Evolutionary conservation across 208 protist species (phyloP).

Genomic region (Naegleria lovaniensis): DNA sequence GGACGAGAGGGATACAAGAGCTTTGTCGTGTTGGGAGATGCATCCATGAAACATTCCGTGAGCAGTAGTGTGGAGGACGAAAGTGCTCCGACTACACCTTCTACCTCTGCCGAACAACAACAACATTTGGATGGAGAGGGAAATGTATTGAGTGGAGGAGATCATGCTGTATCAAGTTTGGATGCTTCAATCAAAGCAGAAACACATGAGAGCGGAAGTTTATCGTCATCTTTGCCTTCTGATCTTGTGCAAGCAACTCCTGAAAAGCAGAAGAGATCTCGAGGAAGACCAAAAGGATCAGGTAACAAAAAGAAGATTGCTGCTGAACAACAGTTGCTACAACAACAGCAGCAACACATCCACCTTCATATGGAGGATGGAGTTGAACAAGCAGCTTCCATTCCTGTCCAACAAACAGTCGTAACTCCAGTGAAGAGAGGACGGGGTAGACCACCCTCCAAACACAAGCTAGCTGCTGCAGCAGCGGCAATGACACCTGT

Average conservation of each 20-base stretch:
- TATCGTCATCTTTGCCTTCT: too few relatives aligned
- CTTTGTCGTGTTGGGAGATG: background rate
- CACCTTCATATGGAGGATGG: background rate
- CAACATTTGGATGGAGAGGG: too few relatives aligned
- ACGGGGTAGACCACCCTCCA: background rate
- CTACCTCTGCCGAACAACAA: background rate
- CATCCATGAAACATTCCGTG: background rate
- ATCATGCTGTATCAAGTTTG: too few relatives aligned
- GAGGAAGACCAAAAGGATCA: background rate
- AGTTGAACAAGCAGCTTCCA: background rate
- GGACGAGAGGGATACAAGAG: background rate
- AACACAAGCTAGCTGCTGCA: background rate
- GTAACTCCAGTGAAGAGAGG: background rate
- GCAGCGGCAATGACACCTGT: background rate
- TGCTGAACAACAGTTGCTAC: background rate
- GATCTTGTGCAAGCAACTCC: background rate
- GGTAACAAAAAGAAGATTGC: background rate
- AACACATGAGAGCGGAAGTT: too few relatives aligned
- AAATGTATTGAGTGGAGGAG: too few relatives aligned
- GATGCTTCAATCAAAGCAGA: too few relatives aligned
- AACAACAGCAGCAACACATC: background rate
- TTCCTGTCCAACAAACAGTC: background rate
- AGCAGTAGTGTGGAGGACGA: background rate
- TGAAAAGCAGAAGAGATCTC: background rate
- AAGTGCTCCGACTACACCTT: background rate